phyloP scores from a whole-genome alignment of 495 filamentous ascomycete genomes.

The Neurospora hispaniola region DNA sequence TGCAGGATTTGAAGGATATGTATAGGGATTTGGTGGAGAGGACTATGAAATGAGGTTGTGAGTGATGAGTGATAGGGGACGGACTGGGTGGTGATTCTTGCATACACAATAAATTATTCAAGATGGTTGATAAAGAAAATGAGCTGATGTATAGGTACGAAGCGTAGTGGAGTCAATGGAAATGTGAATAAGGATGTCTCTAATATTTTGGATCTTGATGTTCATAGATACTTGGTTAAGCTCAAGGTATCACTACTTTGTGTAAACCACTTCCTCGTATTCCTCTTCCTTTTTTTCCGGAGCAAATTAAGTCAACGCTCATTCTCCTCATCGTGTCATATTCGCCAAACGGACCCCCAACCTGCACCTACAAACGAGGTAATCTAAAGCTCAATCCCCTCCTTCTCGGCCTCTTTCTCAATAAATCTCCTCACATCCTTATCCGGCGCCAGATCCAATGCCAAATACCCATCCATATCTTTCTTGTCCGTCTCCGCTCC shows the following conservation, averaged over 20 bases:
- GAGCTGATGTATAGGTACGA: background rate
- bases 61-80: background rate
- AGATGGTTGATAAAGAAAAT: background rate
- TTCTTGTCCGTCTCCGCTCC: slow-evolving; percentile 76
- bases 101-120: background rate
- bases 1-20: slow-evolving; percentile 86
- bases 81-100: background rate
- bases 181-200: background rate
- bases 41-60: slow-evolving; percentile 44
- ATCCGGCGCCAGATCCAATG: slow-evolving; percentile 81
- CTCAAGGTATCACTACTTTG: background rate
- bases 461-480: slow-evolving; percentile 58
- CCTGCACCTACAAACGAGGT: background rate
- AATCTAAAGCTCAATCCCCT: slow-evolving; percentile 61
- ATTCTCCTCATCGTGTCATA: background rate
- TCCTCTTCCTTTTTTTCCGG: background rate
- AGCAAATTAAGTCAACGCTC: background rate
- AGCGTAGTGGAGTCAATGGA: background rate
- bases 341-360: background rate
- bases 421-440: slow-evolving; percentile 56
- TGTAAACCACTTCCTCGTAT: background rate
- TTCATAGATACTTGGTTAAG: background rate
- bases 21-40: slow-evolving; percentile 85
- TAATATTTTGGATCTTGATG: background rate
- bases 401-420: slow-evolving; percentile 65